Conservation (phyloP, 2,329 filamentous ascomycete genomes). For the Coleophoma eucalyptorum region DNA sequence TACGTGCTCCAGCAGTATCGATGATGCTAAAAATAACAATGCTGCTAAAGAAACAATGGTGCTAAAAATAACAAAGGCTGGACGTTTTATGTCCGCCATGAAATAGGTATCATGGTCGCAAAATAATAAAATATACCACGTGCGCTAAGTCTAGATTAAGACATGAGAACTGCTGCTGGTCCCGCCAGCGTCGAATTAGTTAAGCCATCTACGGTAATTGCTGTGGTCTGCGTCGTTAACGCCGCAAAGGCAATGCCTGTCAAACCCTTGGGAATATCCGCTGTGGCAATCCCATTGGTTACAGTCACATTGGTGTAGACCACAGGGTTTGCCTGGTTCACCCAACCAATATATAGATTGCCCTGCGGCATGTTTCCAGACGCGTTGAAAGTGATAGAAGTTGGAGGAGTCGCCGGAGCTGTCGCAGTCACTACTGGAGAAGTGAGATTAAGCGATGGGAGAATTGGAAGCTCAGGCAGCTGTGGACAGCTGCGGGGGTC, state of each 20-base stretch:
- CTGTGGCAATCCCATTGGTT: constrained; percentile 1
- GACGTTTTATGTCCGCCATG: too few species aligned
- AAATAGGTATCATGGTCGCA: too few species aligned
- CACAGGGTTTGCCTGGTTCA: constrained; percentile 1
- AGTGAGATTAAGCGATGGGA: constrained; percentile 6
- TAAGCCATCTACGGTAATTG: constrained; percentile 3
- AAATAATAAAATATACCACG: too few species aligned
- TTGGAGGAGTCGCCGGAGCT: constrained; percentile 2
- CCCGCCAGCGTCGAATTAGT: constrained; percentile 6
- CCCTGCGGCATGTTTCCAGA: background rate
- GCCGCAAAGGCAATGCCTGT: constrained; percentile 5
- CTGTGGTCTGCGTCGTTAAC: constrained; percentile 4
- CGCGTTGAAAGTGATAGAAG: constrained; percentile 4
- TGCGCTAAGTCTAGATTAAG: background rate
- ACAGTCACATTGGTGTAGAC: constrained; percentile 4
- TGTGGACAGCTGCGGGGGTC: constrained; percentile 4
- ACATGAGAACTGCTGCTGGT: constrained; percentile 7
- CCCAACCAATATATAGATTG: constrained; percentile 3
- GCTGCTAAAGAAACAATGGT: too few species aligned
- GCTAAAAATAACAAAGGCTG: too few species aligned
- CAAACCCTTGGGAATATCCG: constrained; percentile 1
- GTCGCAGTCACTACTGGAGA: constrained; percentile 1
- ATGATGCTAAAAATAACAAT: too few species aligned
- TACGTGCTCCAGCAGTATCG: too few species aligned
- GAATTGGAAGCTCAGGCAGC: background rate